These are phyloP conservation scores for Inosperma sp. DNA, from an alignment of 768 basidiomycete species.

Conservation along the genomic window DNA sequence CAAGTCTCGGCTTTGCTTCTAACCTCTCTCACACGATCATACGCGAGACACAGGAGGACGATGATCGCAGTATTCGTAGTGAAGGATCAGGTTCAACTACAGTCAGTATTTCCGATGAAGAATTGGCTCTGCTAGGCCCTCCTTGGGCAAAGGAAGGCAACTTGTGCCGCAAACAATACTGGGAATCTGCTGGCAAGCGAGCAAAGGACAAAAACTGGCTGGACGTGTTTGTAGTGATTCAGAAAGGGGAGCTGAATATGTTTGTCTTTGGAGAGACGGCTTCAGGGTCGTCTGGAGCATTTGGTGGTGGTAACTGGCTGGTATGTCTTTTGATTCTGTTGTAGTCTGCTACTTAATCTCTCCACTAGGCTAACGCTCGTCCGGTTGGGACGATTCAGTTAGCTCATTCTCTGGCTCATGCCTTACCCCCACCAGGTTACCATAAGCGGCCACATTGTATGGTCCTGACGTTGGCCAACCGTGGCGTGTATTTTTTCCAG, in stretches of 20 bases:
- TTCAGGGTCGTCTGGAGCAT: constrained; percentile 53
- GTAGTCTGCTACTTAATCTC: constrained; percentile 8
- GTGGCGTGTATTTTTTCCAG: constrained; percentile 96
- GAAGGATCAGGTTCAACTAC: constrained; percentile 61
- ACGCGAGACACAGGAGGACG: constrained; percentile 88
- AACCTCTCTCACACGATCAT: constrained; percentile 97
- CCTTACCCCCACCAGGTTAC: constrained; percentile 89
- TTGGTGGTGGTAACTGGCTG: constrained; percentile 98
- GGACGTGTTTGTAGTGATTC: constrained; percentile 94
- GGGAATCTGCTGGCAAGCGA: constrained; percentile 79
- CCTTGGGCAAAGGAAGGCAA: constrained; percentile 99
- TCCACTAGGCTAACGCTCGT: constrained; percentile 74
- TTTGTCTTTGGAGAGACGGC: constrained; percentile 85
- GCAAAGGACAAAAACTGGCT: constrained; percentile 89
- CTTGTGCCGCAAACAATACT: constrained; percentile 91
- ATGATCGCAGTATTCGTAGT: constrained; percentile 65
- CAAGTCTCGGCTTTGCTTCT: constrained; percentile 93
- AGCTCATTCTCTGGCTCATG: constrained; percentile 82
- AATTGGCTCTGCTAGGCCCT: constrained; percentile 89
- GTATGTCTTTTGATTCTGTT: constrained; percentile 48
- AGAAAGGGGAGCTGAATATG: constrained; percentile 92
- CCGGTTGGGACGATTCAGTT: constrained; percentile 79
- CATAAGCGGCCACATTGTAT: constrained; percentile 93
- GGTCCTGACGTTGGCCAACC: constrained; percentile 83
- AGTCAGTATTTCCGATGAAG: constrained; percentile 91